These are phyloP conservation scores for Epichloe glyceriae DNA, from an alignment of 2,329 filamentous ascomycete genomes.

Conservation along the genomic window DNA sequence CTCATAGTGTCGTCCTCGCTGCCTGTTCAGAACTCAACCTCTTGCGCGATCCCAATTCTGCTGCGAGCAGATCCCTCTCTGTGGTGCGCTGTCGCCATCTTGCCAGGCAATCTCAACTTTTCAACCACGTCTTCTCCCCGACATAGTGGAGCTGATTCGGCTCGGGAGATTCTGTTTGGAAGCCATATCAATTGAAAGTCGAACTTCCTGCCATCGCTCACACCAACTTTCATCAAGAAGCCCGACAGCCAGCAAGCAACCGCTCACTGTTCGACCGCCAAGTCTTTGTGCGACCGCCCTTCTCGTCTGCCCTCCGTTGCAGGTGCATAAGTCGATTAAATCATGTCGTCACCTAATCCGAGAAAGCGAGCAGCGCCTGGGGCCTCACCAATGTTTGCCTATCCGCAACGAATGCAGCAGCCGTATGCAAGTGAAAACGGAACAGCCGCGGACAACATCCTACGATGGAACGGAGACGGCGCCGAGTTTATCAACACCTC, in stretches of 20 bases:
- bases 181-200: neutral
- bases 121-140: neutral
- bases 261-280: neutral
- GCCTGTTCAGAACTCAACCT: neutral
- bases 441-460: slow-evolving; percentile 32
- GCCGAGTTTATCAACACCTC: slow-evolving; percentile 24
- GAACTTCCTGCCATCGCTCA: neutral
- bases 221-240: neutral
- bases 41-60: neutral
- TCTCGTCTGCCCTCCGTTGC: neutral
- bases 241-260: neutral
- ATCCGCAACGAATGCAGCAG: slow-evolving; percentile 37
- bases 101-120: neutral
- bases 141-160: neutral
- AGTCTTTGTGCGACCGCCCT: neutral
- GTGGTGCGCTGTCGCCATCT: neutral
- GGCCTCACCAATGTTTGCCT: slow-evolving; percentile 47
- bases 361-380: slow-evolving; percentile 67
- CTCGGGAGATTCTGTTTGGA: neutral
- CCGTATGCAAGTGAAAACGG: slow-evolving; percentile 32
- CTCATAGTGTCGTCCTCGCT: slow-evolving; percentile 3
- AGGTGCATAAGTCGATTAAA: slow-evolving; percentile 4
- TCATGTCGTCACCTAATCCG: slow-evolving; percentile 37
- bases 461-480: slow-evolving; percentile 32
- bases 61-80: neutral